Base-by-base conservation (phyloP, 2,329 filamentous ascomycete species). In the Trichoderma cornu-damae region DNA sequence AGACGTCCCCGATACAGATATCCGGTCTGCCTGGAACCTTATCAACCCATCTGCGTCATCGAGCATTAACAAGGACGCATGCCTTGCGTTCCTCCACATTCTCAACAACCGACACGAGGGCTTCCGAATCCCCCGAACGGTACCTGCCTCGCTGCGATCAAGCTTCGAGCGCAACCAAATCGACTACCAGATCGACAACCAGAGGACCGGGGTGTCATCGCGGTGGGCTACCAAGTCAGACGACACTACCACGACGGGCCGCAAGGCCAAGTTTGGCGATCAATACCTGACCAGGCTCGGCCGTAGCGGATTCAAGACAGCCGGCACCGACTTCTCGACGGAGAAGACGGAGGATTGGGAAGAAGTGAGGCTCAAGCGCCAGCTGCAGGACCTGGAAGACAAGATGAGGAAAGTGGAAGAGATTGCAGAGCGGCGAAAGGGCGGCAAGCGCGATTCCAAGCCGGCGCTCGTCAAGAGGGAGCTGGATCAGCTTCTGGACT, bases 211-310 rank as follows among this genome's bases (percentile, higher is more conserved):
- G n/a, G 76, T 77, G 2, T 84, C 83, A 37, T 88, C 88, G 60
- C 85, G 87, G 66, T 96, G 91, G 88, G 90, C 89, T 2, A 82
- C 84, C 60, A 84, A 87, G 61, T 83, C 86, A 47, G 89, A 92
- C 68, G 90, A 95, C 51, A 82, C 83, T 63, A 96, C 93, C 0
- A 76, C 82, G 34, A 94, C 90, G 0, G 92, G 93, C 58, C 88
- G 89, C 68, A 99, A 99, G 76, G 88, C 91, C 65, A 96, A 96
- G 75, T 99, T 99, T 69, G 94, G 94, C 63, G 94, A 99, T 72
- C 89, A 96, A 62, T 99, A 97, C 73, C 83, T 99, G 58, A 95
- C 89, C 60, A 86, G 94, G 11, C 80, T 99, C 37, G 94, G 94
- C 52, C 88, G 92, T 67, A 85, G 87, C 64, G 86, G 83, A 59